These are phyloP conservation scores for Monosporascus sp. DNA, from an alignment of 2,329 filamentous ascomycete genomes.

Conservation along the genomic window DNA sequence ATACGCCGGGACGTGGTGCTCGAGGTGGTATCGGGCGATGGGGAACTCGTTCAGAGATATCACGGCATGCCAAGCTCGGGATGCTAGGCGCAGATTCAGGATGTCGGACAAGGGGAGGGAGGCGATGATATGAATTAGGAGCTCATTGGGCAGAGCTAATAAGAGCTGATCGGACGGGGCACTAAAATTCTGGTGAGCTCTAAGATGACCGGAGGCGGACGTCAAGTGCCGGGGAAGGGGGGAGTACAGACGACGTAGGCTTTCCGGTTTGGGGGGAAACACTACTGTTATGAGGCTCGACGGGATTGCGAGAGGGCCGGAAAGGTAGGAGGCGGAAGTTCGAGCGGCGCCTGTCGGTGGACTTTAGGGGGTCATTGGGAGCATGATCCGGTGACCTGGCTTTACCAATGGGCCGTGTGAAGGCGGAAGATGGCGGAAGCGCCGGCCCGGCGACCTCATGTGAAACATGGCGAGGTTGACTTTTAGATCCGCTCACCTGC, in stretches of 20 bases:
- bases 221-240: neutral
- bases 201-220: neutral
- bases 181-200: slow-evolving; percentile 17
- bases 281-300: slow-evolving; percentile 24
- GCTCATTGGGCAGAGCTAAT: slow-evolving; percentile 51
- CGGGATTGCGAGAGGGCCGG: slow-evolving; percentile 23
- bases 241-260: slow-evolving; percentile 19
- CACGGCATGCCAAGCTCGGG: slow-evolving; percentile 53
- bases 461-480: slow-evolving; percentile 31
- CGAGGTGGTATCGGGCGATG: slow-evolving; percentile 56
- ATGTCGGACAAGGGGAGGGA: slow-evolving; percentile 55
- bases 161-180: slow-evolving; percentile 53
- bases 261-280: slow-evolving; percentile 17
- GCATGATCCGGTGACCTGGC: slow-evolving; percentile 26
- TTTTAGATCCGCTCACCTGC: slow-evolving; percentile 45
- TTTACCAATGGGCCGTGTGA: slow-evolving; percentile 42
- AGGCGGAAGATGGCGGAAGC: slow-evolving; percentile 33
- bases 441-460: slow-evolving; percentile 20
- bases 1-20: slow-evolving; percentile 55
- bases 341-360: slow-evolving; percentile 21
- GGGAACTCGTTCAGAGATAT: slow-evolving; percentile 55
- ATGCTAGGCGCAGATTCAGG: slow-evolving; percentile 52
- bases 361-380: slow-evolving; percentile 26
- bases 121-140: slow-evolving; percentile 58
- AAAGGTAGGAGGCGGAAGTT: slow-evolving; percentile 27